Conservation (phyloP, 2,329 filamentous ascomycete species). For the Aspergillus aculeatus region DNA sequence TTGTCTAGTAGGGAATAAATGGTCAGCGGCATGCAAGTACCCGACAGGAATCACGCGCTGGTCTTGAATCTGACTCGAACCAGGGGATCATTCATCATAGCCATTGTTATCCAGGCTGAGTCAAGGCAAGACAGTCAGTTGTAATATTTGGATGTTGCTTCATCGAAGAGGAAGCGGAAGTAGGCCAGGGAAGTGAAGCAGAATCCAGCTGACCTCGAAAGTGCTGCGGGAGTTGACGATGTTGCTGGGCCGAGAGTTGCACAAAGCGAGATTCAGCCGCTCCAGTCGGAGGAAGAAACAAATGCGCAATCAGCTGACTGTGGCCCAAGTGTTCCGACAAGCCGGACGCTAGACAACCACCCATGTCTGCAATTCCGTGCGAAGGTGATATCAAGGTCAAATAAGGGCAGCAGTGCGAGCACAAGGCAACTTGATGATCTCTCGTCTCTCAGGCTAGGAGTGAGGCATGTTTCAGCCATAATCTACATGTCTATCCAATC, state of each 20-base stretch:
- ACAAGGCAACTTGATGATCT: neutral
- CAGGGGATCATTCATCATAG: slow-evolving; percentile 11
- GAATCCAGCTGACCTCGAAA: neutral
- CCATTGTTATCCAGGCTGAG: slow-evolving; percentile 6
- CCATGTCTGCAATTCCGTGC: neutral
- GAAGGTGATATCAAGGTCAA: neutral
- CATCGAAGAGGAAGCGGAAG: neutral
- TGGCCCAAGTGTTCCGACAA: neutral
- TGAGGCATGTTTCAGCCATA: neutral
- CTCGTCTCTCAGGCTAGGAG: neutral
- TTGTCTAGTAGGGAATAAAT: slow-evolving; percentile 6
- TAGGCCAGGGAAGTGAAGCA: neutral
- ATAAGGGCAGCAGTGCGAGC: neutral
- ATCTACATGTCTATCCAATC: neutral
- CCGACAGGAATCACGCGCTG: slow-evolving; percentile 32
- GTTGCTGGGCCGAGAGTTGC: neutral
- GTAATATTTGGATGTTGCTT: neutral
- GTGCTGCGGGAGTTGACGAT: neutral
- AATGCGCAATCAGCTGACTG: neutral
- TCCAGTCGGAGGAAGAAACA: neutral
- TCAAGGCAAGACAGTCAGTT: neutral
- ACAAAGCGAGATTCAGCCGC: neutral
- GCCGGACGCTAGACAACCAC: neutral
- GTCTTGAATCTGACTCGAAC: slow-evolving; percentile 19
- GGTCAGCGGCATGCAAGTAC: slow-evolving; percentile 27